Conservation (phyloP, 2,329 filamentous ascomycete genomes). For the Trichoderma sp. region DNA sequence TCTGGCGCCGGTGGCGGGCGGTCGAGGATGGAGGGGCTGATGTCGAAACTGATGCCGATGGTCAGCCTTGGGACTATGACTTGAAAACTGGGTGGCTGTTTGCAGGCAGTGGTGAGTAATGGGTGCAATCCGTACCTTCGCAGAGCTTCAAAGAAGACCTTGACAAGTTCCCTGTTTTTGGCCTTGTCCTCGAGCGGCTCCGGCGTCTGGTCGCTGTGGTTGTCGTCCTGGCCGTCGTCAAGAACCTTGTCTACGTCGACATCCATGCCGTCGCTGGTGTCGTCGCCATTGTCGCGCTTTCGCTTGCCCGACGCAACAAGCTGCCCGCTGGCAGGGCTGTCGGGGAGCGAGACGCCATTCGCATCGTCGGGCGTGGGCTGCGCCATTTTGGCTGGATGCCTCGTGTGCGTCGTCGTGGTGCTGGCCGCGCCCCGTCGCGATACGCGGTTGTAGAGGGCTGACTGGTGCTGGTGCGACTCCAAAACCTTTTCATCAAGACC, state of each 20-base stretch:
- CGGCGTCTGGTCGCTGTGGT: background rate
- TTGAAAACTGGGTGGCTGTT: background rate
- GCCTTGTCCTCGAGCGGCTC: background rate
- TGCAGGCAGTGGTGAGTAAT: background rate
- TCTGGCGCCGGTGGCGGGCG: slow-evolving; percentile 50
- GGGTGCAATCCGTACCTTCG: slow-evolving; percentile 37
- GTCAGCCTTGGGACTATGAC: slow-evolving; percentile 31
- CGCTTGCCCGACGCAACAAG: slow-evolving; percentile 51
- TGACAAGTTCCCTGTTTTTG: slow-evolving; percentile 39
- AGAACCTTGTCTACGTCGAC: slow-evolving; percentile 25
- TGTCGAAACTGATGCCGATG: slow-evolving; percentile 50
- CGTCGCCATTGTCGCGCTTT: slow-evolving; percentile 57
- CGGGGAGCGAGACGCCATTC: slow-evolving; percentile 46
- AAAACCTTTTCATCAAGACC: slow-evolving; percentile 41
- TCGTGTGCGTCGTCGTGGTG: slow-evolving; percentile 26
- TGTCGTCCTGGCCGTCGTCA: background rate
- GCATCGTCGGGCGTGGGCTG: slow-evolving; percentile 42
- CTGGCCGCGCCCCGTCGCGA: slow-evolving; percentile 44
- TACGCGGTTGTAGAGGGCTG: slow-evolving; percentile 41
- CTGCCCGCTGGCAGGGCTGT: slow-evolving; percentile 32
- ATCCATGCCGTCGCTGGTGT: slow-evolving; percentile 31
- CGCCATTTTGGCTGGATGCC: slow-evolving; percentile 41
- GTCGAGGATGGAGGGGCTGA: slow-evolving; percentile 55
- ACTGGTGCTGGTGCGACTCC: slow-evolving; percentile 47
- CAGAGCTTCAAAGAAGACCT: slow-evolving; percentile 41